These are phyloP conservation scores for Diutina neorugosa DNA, from an alignment of 1,139 yeast species.

Conservation along the genomic window DNA sequence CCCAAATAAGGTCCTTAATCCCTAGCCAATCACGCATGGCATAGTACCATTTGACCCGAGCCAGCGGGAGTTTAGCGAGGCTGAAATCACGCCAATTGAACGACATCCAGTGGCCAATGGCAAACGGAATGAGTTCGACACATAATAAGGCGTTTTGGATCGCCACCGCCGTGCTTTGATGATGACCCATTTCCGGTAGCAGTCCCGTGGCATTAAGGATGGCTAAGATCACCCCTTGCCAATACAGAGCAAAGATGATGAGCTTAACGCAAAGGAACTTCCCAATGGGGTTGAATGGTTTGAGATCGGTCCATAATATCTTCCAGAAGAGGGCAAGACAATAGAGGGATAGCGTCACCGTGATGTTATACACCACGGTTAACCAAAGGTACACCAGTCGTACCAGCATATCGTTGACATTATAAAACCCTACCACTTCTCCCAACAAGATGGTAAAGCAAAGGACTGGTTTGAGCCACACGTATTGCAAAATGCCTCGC, in stretches of 20 bases:
- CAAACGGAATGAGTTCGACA: slow-evolving; percentile 75
- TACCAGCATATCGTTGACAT: slow-evolving; percentile 37
- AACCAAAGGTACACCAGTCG: slow-evolving; percentile 52
- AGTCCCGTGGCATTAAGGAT: slow-evolving; percentile 44
- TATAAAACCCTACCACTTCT: slow-evolving; percentile 38
- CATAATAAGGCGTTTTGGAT: slow-evolving; percentile 77
- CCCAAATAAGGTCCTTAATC: slow-evolving; percentile 60
- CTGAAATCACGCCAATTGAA: slow-evolving; percentile 71
- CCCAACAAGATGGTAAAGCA: slow-evolving; percentile 45
- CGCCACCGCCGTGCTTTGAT: slow-evolving; percentile 17
- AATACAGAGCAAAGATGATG: slow-evolving; percentile 89
- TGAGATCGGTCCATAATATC: slow-evolving; percentile 64
- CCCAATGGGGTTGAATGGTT: slow-evolving; percentile 78
- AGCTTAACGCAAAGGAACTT: slow-evolving; percentile 88
- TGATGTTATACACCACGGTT: slow-evolving; percentile 59
- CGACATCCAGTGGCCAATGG: slow-evolving; percentile 79
- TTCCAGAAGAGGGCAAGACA: slow-evolving; percentile 89
- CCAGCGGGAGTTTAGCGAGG: slow-evolving; percentile 48
- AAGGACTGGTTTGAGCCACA: slow-evolving; percentile 83
- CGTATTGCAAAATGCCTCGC: slow-evolving; percentile 84
- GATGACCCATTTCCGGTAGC: slow-evolving; percentile 30
- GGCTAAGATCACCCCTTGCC: slow-evolving; percentile 81
- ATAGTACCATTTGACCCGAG: slow-evolving; percentile 43
- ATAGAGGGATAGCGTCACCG: slow-evolving; percentile 74
- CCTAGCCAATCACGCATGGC: slow-evolving; percentile 77